Evolutionary conservation across 176 grass and related monocot species (phyloP), one percentile per base, ranked within the genome.

Genomic region (Carex kokanica): DNA sequence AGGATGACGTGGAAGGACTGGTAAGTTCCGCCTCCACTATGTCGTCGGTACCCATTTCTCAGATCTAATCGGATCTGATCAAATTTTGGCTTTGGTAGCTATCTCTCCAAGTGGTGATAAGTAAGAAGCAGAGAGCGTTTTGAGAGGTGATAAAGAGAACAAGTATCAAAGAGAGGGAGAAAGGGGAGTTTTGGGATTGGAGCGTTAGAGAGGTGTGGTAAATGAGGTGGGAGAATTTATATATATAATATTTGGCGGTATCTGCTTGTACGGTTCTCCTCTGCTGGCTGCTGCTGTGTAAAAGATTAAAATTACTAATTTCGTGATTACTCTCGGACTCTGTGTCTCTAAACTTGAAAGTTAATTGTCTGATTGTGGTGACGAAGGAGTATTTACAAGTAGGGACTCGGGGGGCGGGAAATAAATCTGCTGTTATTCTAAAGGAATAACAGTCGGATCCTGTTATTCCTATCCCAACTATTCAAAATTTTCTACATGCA

Each of bases 11-110:
- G 41, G 59, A 61, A 21, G 60, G 43, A 68, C 58, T 52, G 6
- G 38, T 81, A 6, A 45, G 56, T 68, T 61, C 81, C 64, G 57
- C 41, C 88, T 93, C 94, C 5, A 89, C 78, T 38, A 82, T 82
- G 63, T 89, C 88, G 75, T 64, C 86, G 6, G 11, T 84, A 41
- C 77, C 91, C 72, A 91, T 83, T 64, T 71, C 58, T 40, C 20
- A 49, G 61, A 75, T 83, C 88, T 5, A 41, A 91, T 91, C n/a
- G 51, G 57, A 17, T 8, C n/a, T 7, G 51, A 16, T 18, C 13
- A 41, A 60, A 43, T 49, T 64, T 45, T 8, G 40, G 18, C 32
- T n/a, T 7, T 43, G 67, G 45, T 49, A 12, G 45, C 56, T 8
- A 1, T 60, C 34, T 52, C 6, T 7, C 31, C 18, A 57, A 23